Percentiles rank a stretch among this genome's conserved stretches.
phyloP scores from a whole-genome alignment of 192 early-diverging fungal genomes.

The Coemansia sp. region DNA sequence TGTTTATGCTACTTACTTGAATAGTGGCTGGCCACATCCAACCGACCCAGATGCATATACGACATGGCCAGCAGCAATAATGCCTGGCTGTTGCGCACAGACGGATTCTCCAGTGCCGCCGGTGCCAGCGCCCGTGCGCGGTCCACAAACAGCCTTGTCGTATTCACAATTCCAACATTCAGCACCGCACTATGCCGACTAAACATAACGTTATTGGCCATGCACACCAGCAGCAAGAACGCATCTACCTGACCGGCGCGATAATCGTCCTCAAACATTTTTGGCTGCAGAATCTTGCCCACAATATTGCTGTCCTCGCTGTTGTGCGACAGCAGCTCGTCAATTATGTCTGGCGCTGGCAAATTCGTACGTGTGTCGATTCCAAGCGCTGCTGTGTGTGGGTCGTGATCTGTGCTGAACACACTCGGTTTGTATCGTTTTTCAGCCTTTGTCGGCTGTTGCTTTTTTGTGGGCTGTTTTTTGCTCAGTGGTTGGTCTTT shows the following conservation, averaged over 20 bases:
- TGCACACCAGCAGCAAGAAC: slow-evolving; percentile 34
- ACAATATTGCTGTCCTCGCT: slow-evolving; percentile 37
- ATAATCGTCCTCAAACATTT: slow-evolving; percentile 19
- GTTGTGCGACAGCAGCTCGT: slow-evolving; percentile 34
- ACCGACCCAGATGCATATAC: slow-evolving; percentile 41
- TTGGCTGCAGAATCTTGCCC: slow-evolving; percentile 46
- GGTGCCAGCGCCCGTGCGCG: slow-evolving; percentile 36
- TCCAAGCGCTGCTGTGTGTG: slow-evolving; percentile 6
- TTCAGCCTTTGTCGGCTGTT: not conserved
- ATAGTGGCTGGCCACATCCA: slow-evolving; percentile 43
- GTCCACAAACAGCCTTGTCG: slow-evolving; percentile 28
- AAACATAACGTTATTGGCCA: slow-evolving; percentile 47
- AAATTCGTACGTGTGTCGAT: slow-evolving; percentile 25
- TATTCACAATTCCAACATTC: slow-evolving; percentile 10
- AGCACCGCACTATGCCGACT: slow-evolving; percentile 36
- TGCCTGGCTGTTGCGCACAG: slow-evolving; percentile 23
- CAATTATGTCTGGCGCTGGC: slow-evolving; percentile 35
- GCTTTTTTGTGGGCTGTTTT: not conserved
- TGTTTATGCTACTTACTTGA: slow-evolving; percentile 35
- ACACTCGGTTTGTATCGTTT: not conserved
- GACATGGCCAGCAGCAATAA: slow-evolving; percentile 33
- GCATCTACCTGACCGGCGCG: slow-evolving; percentile 8
- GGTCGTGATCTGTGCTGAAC: not conserved
- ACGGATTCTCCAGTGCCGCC: slow-evolving; percentile 32
- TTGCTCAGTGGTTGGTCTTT: not conserved